A percentile compares a stretch with the other conserved stretches of the same genome.
Conservation (phyloP, 2,329 filamentous ascomycete genomes). For the Aureobasidium mangrovei region DNA sequence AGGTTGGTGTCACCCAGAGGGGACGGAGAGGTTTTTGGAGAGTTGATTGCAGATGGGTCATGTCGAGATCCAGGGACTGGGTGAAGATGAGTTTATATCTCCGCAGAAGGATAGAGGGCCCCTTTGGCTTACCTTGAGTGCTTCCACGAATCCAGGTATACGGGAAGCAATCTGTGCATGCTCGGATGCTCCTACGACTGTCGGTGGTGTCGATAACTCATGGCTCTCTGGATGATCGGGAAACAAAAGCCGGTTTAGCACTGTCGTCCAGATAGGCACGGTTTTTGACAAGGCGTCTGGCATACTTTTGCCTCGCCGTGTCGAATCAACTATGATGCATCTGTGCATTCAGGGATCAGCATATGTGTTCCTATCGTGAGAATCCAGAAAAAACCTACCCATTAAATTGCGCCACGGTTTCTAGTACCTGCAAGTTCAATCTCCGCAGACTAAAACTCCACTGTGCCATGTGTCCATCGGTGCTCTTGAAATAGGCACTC, state of each 20-base stretch:
- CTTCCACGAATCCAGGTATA: slow-evolving; percentile 48
- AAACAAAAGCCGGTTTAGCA: slow-evolving; percentile 74
- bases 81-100: slow-evolving; percentile 37
- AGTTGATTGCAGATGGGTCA: slow-evolving; percentile 49
- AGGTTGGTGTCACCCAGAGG: slow-evolving; percentile 70
- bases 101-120: slow-evolving; percentile 46
- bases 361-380: too few species aligned
- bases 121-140: slow-evolving; percentile 51
- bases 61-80: slow-evolving; percentile 52
- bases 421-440: slow-evolving; percentile 73
- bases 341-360: slow-evolving; percentile 29
- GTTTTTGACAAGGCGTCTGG: slow-evolving; percentile 93
- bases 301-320: slow-evolving; percentile 86
- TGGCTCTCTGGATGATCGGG: slow-evolving; percentile 44
- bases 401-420: slow-evolving; percentile 55
- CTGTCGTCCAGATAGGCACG: slow-evolving; percentile 84
- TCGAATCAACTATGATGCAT: slow-evolving; percentile 85
- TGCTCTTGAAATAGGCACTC: slow-evolving; percentile 95
- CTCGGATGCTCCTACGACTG: slow-evolving; percentile 65
- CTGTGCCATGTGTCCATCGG: slow-evolving; percentile 82
- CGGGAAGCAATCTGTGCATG: slow-evolving; percentile 64
- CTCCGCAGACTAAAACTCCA: slow-evolving; percentile 84
- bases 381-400: slow-evolving; percentile 44
- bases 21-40: slow-evolving; percentile 61
- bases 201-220: slow-evolving; percentile 60